Conservation (phyloP, 2,329 filamentous ascomycete genomes). For the Cercospora citrullina region DNA sequence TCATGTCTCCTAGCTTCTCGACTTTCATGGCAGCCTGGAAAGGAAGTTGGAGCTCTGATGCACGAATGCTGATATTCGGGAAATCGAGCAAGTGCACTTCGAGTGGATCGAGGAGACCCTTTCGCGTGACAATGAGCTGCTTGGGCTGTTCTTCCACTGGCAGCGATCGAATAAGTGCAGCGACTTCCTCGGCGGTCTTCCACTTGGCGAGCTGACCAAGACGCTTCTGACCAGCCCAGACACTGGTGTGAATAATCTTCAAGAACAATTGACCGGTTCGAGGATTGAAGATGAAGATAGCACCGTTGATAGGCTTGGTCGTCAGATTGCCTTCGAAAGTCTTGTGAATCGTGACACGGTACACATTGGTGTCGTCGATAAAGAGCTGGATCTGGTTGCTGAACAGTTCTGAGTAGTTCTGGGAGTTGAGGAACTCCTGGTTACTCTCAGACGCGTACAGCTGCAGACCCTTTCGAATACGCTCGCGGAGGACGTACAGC, state of each 20-base stretch:
- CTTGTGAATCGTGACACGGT: slow-evolving; percentile 99
- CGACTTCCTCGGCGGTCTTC: slow-evolving; percentile 99
- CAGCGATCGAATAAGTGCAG: slow-evolving; percentile 89
- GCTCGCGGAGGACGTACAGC: slow-evolving; percentile 91
- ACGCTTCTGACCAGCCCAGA: slow-evolving; percentile 99
- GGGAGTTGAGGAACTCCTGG: slow-evolving; percentile 98
- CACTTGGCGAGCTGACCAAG: slow-evolving; percentile 96
- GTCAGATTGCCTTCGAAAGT: slow-evolving; percentile 99
- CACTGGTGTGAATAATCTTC: slow-evolving; percentile 99
- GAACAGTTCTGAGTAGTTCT: slow-evolving; percentile 98
- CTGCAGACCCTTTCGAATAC: slow-evolving; percentile 97
- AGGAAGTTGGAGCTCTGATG: slow-evolving; percentile 91
- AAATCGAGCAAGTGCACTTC: slow-evolving; percentile 98
- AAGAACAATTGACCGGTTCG: slow-evolving; percentile 94
- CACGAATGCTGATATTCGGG: slow-evolving; percentile 97
- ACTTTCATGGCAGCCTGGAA: slow-evolving; percentile 99
- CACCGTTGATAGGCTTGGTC: slow-evolving; percentile 98
- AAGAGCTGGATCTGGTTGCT: slow-evolving; percentile 99
- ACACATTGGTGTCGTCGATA: slow-evolving; percentile 98
- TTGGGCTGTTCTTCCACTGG: slow-evolving; percentile 98
- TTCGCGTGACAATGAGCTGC: slow-evolving; percentile 95
- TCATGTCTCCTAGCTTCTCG: slow-evolving; percentile 99
- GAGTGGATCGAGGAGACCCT: slow-evolving; percentile 93
- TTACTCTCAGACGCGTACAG: slow-evolving; percentile 98
- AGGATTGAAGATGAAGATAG: slow-evolving; percentile 99